A percentile compares a stretch with the other conserved stretches of the same genome.
Conservation (phyloP, 148 eudicot species). For the Fagopyrum tataricum region DNA sequence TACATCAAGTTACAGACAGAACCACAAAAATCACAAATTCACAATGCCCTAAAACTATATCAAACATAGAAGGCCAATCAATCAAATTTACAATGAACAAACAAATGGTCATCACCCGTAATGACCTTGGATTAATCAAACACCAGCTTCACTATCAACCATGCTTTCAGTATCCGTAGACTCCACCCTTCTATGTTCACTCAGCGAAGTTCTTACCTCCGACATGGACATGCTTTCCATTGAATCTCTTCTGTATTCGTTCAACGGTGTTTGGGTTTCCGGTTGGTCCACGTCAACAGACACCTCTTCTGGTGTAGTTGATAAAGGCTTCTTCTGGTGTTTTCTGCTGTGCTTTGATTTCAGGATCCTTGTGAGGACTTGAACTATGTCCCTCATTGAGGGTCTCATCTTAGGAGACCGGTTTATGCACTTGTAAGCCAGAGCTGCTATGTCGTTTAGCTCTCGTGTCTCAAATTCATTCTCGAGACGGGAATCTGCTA, state of each 20-base stretch:
- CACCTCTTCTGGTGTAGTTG: conserved; percentile 47
- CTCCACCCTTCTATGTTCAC: conserved; percentile 50
- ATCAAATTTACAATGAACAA: not conserved
- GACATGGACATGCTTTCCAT: conserved; percentile 22
- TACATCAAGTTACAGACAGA: not conserved
- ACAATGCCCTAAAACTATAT: not conserved
- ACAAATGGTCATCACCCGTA: not conserved
- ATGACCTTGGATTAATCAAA: not conserved
- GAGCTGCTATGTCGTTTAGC: conserved; percentile 69
- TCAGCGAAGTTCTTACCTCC: conserved; percentile 8
- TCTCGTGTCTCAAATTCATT: conserved; percentile 61
- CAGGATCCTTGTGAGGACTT: conserved; percentile 54
- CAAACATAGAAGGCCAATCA: not conserved
- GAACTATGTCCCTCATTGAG: conserved; percentile 87
- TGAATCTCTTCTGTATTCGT: conserved; percentile 13
- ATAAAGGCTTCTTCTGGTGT: conserved; percentile 29
- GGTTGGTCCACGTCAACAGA: not conserved
- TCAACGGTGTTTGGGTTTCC: not conserved
- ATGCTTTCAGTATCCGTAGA: conserved; percentile 51
- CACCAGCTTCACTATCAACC: conserved; percentile 13
- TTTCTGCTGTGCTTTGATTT: conserved; percentile 43
- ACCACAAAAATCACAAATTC: not conserved
- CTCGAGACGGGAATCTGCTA: conserved; percentile 62
- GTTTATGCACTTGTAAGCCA: conserved; percentile 75
- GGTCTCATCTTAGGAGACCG: conserved; percentile 64